phyloP scores from a whole-genome alignment of 2,329 filamentous ascomycete species.

The Eutypa lata region DNA sequence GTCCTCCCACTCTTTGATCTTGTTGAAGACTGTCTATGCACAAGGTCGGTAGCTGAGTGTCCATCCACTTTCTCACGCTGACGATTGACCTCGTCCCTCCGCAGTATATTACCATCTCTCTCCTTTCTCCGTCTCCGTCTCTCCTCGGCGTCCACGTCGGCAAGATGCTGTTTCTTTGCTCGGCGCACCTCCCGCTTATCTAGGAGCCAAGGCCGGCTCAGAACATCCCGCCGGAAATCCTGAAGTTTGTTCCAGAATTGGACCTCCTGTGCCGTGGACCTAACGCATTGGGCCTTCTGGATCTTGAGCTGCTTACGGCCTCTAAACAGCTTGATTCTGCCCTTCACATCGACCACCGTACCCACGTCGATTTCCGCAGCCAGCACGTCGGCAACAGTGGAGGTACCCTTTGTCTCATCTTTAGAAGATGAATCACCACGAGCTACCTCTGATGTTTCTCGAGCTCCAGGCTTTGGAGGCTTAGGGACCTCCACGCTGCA shows the following conservation, averaged over 20 bases:
- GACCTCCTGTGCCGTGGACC: conserved; percentile 55
- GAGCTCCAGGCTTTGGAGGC: conserved; percentile 2
- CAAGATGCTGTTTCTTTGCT: conserved; percentile 47
- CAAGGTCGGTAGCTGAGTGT: conserved; percentile 4
- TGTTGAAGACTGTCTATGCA: conserved; percentile 14
- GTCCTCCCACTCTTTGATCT: conserved; percentile 10
- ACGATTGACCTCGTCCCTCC: neutral
- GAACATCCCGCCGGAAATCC: conserved; percentile 47
- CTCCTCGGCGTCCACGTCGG: conserved; percentile 20
- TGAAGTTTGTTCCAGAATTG: conserved; percentile 55
- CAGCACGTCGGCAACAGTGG: conserved; percentile 4
- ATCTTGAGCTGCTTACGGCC: conserved; percentile 50
- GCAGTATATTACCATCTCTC: conserved; percentile 9
- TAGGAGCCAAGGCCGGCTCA: conserved; percentile 55
- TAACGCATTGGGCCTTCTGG: conserved; percentile 45
- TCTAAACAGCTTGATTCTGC: conserved; percentile 45
- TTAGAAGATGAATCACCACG: neutral
- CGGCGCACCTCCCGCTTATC: conserved; percentile 44
- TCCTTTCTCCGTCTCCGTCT: conserved; percentile 18
- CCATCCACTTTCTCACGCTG: neutral
- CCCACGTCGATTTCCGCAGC: conserved; percentile 42
- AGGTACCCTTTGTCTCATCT: neutral
- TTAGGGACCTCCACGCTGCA: conserved; percentile 30
- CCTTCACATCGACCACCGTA: conserved; percentile 55
- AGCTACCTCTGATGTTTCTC: neutral